phyloP scores from a whole-genome alignment of 2,329 filamentous ascomycete species.

The Mollisia scopiformis region DNA sequence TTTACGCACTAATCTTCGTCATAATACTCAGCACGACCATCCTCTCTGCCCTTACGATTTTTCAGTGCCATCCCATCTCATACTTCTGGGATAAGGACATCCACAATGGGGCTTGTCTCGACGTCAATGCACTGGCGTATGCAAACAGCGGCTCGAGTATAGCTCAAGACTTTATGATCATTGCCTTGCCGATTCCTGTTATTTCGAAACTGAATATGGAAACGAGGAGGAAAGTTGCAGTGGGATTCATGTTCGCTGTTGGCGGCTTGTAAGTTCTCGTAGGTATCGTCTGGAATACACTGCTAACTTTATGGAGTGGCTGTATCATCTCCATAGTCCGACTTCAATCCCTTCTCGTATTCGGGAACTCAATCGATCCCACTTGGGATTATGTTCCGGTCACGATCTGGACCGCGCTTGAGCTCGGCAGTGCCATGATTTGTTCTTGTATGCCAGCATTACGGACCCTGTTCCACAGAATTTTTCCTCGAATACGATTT shows the following conservation, averaged over 20 bases:
- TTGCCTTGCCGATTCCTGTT: slow-evolving; percentile 67
- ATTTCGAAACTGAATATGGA: slow-evolving; percentile 64
- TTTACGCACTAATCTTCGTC: neutral
- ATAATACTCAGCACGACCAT: slow-evolving; percentile 8
- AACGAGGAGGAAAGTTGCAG: slow-evolving; percentile 65
- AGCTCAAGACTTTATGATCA: slow-evolving; percentile 65
- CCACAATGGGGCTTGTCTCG: slow-evolving; percentile 49
- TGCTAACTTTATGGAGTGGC: slow-evolving; percentile 1
- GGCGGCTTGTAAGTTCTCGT: slow-evolving; percentile 60
- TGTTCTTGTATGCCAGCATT: slow-evolving; percentile 46
- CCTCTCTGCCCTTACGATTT: slow-evolving; percentile 16
- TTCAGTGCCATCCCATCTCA: slow-evolving; percentile 17
- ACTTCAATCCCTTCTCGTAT: slow-evolving; percentile 16
- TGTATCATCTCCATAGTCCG: slow-evolving; percentile 20
- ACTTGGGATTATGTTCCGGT: slow-evolving; percentile 34
- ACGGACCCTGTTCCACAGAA: slow-evolving; percentile 37
- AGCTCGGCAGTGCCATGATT: slow-evolving; percentile 41
- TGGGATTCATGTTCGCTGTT: slow-evolving; percentile 68
- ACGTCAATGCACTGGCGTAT: slow-evolving; percentile 67
- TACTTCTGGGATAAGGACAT: slow-evolving; percentile 25
- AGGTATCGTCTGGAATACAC: slow-evolving; percentile 10
- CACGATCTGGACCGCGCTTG: slow-evolving; percentile 38
- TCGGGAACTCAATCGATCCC: slow-evolving; percentile 19
- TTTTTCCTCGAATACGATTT: neutral
- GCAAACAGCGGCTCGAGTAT: slow-evolving; percentile 70